Percentiles rank a stretch among this genome's conserved stretches.
Evolutionary conservation across 2,329 filamentous ascomycete species (phyloP).

Genomic region (Zasmidium citrigriseum): DNA sequence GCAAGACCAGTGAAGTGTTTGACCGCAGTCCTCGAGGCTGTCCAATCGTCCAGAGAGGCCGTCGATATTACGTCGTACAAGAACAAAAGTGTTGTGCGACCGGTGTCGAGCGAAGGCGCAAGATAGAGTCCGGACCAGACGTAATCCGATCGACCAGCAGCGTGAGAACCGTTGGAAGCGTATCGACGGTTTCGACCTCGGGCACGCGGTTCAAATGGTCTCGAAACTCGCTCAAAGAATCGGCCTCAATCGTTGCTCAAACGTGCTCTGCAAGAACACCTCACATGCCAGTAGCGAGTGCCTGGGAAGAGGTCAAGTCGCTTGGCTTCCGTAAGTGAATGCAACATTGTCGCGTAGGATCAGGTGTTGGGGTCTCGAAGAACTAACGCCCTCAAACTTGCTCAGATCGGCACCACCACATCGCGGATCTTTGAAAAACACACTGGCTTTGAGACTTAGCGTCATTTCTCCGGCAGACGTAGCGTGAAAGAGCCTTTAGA

Average conservation of each 20-base stretch:
- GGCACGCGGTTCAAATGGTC: too few relatives aligned
- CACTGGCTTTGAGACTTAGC: too few relatives aligned
- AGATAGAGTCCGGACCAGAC: not conserved
- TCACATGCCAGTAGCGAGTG: not conserved
- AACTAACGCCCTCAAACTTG: conserved; percentile 7
- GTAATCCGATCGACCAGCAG: not conserved
- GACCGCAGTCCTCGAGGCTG: too few relatives aligned
- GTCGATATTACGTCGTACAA: too few relatives aligned
- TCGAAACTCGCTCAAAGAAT: not conserved
- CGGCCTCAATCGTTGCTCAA: conserved; percentile 11
- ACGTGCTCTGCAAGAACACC: conserved; percentile 9
- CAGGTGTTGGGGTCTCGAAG: not conserved
- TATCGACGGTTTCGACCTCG: not conserved
- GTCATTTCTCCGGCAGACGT: too few relatives aligned
- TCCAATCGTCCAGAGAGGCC: too few relatives aligned
- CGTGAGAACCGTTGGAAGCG: not conserved
- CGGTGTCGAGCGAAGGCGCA: not conserved
- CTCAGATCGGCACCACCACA: not conserved
- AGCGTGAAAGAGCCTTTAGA: too few relatives aligned
- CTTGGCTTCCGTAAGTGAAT: not conserved
- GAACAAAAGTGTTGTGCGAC: too few relatives aligned
- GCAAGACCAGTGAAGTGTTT: too few relatives aligned
- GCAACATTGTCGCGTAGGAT: not conserved
- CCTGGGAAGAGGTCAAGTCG: not conserved
- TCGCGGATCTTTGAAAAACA: too few relatives aligned